Evolutionary conservation across 495 filamentous ascomycete genomes (phyloP).

Genomic region (Hyaloscypha variabilis): DNA sequence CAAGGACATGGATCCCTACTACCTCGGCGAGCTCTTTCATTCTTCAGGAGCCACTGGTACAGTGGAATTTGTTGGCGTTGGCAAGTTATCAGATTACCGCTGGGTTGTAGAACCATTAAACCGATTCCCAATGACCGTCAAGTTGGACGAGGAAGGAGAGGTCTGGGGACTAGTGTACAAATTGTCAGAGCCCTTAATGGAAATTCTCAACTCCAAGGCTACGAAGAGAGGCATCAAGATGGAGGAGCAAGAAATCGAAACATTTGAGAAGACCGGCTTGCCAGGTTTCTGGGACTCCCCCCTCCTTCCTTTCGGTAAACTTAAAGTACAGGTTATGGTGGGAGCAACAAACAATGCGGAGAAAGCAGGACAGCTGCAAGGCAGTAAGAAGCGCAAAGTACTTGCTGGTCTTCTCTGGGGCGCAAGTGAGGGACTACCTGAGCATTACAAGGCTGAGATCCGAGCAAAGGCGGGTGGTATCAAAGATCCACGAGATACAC

Average conservation of each 20-base stretch:
- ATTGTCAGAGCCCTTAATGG: not conserved
- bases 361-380: not conserved
- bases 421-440: not conserved
- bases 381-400: not conserved
- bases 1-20: not conserved
- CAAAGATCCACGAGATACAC: not conserved
- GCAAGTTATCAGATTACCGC: not conserved
- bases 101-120: not conserved
- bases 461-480: not conserved
- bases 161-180: not conserved
- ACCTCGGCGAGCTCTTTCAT: not conserved
- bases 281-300: not conserved
- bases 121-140: not conserved
- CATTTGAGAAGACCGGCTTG: not conserved
- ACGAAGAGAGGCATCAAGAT: not conserved
- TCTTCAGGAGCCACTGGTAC: not conserved
- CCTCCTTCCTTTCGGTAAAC: not conserved
- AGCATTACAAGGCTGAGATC: not conserved
- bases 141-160: not conserved
- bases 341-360: not conserved
- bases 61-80: not conserved
- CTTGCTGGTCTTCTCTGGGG: not conserved
- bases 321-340: not conserved
- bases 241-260: not conserved
- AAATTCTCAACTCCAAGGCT: not conserved